Evolutionary conservation across 495 filamentous ascomycete genomes (phyloP).

Genomic region (Aspergillus hancockii): DNA sequence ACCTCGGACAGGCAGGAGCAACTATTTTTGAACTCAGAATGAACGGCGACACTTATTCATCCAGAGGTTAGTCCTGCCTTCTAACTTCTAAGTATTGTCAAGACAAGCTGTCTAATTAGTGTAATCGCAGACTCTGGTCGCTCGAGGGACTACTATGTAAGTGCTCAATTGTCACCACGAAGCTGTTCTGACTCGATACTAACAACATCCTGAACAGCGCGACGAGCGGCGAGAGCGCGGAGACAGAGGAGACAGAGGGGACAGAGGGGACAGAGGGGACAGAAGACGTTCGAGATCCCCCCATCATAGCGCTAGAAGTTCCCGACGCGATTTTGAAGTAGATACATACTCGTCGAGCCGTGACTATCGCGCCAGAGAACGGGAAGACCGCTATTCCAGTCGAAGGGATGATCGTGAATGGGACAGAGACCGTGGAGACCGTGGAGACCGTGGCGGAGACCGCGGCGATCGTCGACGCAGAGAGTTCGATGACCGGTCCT

Average conservation of each 20-base stretch:
- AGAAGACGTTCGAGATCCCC: slow-evolving; percentile 77
- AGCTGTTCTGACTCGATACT: not conserved
- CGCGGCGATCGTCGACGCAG: slow-evolving; percentile 60
- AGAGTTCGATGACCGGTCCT: slow-evolving; percentile 62
- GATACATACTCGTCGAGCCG: slow-evolving; percentile 90
- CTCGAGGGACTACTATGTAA: slow-evolving; percentile 73
- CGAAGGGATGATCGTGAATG: slow-evolving; percentile 65
- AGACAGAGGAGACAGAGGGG: slow-evolving; percentile 54
- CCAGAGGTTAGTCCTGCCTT: slow-evolving; percentile 61
- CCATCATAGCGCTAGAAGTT: slow-evolving; percentile 60
- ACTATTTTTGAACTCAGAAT: slow-evolving; percentile 51
- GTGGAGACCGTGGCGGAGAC: slow-evolving; percentile 37
- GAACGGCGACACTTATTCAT: slow-evolving; percentile 86
- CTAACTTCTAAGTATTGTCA: not conserved
- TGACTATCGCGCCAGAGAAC: slow-evolving; percentile 86
- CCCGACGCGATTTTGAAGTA: slow-evolving; percentile 67
- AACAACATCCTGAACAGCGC: slow-evolving; percentile 35
- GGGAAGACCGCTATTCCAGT: slow-evolving; percentile 81
- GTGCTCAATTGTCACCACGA: slow-evolving; percentile 21
- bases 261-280: slow-evolving; percentile 54
- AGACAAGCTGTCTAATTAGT: slow-evolving; percentile 21
- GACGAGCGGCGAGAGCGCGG: slow-evolving; percentile 52
- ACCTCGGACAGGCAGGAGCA: not conserved
- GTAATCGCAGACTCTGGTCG: slow-evolving; percentile 62
- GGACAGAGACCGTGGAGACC: slow-evolving; percentile 69